Conservation (phyloP, 371 early-diverging fungal species). For the Lichtheimia ramosa region DNA sequence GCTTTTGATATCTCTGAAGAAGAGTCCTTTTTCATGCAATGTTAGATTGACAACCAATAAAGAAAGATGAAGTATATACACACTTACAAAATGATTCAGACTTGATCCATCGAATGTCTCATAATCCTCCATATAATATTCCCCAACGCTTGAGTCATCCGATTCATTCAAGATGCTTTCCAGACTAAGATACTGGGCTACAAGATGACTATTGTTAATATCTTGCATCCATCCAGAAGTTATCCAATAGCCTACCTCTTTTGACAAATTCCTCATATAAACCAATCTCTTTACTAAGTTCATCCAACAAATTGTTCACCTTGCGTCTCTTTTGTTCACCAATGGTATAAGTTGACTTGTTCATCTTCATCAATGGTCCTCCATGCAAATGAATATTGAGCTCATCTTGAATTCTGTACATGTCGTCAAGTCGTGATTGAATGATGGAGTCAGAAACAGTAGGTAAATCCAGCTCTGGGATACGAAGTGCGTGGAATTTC, state of each 20-base stretch:
- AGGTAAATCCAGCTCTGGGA: constrained; percentile 69
- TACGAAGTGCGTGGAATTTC: constrained; percentile 57
- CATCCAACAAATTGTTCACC: constrained; percentile 50
- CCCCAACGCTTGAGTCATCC: constrained; percentile 38
- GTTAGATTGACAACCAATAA: background rate
- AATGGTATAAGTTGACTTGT: constrained; percentile 25
- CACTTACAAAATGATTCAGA: constrained; percentile 36
- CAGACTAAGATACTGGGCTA: constrained; percentile 50
- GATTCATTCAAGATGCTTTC: constrained; percentile 57
- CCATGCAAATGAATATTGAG: constrained; percentile 25
- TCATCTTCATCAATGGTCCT: constrained; percentile 30
- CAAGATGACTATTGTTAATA: background rate
- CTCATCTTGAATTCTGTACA: constrained; percentile 42
- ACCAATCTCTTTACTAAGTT: constrained; percentile 64
- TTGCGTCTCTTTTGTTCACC: constrained; percentile 47
- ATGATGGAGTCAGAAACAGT: constrained; percentile 62
- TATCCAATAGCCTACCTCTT: constrained; percentile 47
- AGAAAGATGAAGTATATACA: too few relatives aligned
- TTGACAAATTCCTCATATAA: constrained; percentile 79
- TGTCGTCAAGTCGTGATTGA: constrained; percentile 59
- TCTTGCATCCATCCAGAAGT: background rate
- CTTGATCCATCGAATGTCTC: constrained; percentile 44
- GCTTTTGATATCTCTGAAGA: constrained; percentile 39
- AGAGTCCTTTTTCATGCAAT: constrained; percentile 27
- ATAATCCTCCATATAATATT: constrained; percentile 25